Evolutionary conservation across 176 grass and related monocot genomes (phyloP), one percentile per base, ranked within the genome.

Genomic region (Zea mays): DNA sequence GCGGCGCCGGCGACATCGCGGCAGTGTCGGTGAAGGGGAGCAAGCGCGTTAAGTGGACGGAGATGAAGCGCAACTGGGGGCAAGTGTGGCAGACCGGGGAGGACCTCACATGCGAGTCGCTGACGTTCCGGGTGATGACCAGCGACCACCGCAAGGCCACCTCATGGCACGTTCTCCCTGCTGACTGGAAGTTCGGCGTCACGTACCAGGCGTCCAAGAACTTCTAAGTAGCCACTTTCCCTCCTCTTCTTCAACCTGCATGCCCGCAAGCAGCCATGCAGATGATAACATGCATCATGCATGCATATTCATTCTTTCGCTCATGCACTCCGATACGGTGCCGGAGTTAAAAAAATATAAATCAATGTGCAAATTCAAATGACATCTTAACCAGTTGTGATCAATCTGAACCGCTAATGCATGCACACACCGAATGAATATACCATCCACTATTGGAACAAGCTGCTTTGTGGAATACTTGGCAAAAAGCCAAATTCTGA

Each of bases 1-100:
- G 83, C 19, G 92, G 92, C 15, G 86, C 92, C 6, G 88, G 92
- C n/a, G 92, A 91, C 72, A 80, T 94, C 72, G 56, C 70, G 5
- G 75, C 19, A 7, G 43, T 89, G 80, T 4, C 65, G 34, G 88
- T 94, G 73, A 94, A 94, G 75, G 92, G 92, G 37, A 79, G 67
- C 77, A 84, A 62, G 60, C 56, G 80, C n/a, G 68, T 91, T 5
- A 85, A 82, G 83, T 94, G 92, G 88, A 91, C 86, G 62, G 40
- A 81, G 74, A 66, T 94, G 36, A 89, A 75, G 19, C 77, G 92
- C 16, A 89, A 94, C 86, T 94, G 89, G 92, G 92, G 89, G 4
- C 80, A 87, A 80, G 74, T 80, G 67, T 94, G 92, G 92, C 89
- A 90, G 73, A 91, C 86, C 13, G 73, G 64, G 43, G 80, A 65